Evolutionary conservation across 1,284 basidiomycete genomes (phyloP).

Genomic region (Volvariella volvacea): DNA sequence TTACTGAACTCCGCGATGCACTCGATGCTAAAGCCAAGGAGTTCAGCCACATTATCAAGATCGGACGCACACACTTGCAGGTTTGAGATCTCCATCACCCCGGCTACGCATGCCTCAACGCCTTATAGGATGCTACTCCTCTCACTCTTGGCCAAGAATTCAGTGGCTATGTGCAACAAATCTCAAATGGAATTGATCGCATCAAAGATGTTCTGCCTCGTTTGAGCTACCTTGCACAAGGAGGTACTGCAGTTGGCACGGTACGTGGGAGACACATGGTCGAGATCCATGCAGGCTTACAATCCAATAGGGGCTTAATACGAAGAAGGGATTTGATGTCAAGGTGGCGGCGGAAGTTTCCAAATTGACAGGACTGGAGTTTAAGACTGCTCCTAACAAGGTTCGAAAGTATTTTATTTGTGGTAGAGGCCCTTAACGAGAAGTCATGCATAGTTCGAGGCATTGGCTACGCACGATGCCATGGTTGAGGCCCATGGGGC

Average conservation of each 20-base stretch:
- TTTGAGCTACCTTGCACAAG: slow-evolving; percentile 89
- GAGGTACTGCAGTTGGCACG: slow-evolving; percentile 98
- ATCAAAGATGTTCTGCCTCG: slow-evolving; percentile 82
- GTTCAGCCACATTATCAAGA: slow-evolving; percentile 95
- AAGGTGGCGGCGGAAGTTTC: slow-evolving; percentile 92
- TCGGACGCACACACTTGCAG: slow-evolving; percentile 96
- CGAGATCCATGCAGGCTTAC: neutral
- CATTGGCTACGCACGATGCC: slow-evolving; percentile 94
- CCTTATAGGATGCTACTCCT: slow-evolving; percentile 85
- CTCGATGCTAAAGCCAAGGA: slow-evolving; percentile 76
- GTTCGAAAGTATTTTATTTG: slow-evolving; percentile 25
- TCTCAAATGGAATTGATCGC: slow-evolving; percentile 87
- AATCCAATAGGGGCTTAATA: slow-evolving; percentile 80
- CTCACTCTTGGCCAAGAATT: slow-evolving; percentile 98
- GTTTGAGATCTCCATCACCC: slow-evolving; percentile 22
- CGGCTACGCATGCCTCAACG: slow-evolving; percentile 4
- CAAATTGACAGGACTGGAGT: slow-evolving; percentile 85
- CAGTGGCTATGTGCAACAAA: slow-evolving; percentile 95
- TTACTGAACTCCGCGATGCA: slow-evolving; percentile 79
- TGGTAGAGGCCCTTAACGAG: neutral
- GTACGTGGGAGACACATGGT: slow-evolving; percentile 39
- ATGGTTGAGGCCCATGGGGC: slow-evolving; percentile 97
- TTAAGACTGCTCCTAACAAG: slow-evolving; percentile 98
- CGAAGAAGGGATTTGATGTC: slow-evolving; percentile 93
- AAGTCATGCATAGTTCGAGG: slow-evolving; percentile 71